Evolutionary conservation across 805 yeast genomes (phyloP), one percentile per base, ranked within the genome.

Genomic region (Nakazawaea populi): DNA sequence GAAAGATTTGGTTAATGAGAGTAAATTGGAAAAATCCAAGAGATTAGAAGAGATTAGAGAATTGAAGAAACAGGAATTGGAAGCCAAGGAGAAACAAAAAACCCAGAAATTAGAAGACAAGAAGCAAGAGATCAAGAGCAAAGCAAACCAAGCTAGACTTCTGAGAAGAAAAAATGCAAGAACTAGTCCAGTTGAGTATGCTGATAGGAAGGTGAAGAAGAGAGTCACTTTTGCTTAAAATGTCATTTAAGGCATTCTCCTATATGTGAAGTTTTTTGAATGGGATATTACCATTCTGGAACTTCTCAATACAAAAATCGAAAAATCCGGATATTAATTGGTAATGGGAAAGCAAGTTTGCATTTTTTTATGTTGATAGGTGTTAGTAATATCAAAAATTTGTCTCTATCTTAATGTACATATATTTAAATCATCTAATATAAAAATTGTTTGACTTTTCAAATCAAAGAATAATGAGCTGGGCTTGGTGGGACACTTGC

Each of bases 41-140:
- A 83, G 96, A 67, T 74, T 94, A 45, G 97, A 92, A 67, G 96
- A 88, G 58, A 80, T 92, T 53, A 78, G 99, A 62, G 96, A 89
- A 42, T 72, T 89, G 56, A 89, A 87, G 71, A 81, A 89, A 61
- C 76, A 84, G 68, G 98, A 94, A 66, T 80, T 92, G 56, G 97
- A 92, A 64, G 74, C 85, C 64, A 86, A 85, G 63, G 97, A 92
- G 59, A 77, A 77, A 49, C 81, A 71, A 35, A 89, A 89, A 70
- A 70, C 75, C 54, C 77, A 74, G 50, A 84, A 84, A 63, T 67
- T 90, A 42, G 95, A 89, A 55, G 80, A 74, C 51, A 91, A 87
- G 66, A 90, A 89, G 69, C 71, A 71, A 32, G 96, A 90, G 64
- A 73, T 92, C 49, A 87, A 79, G 65, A 79, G 74, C 57, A 87